A percentile compares a stretch with the other conserved stretches of the same genome.
Evolutionary conservation across 176 grass and related monocot genomes (phyloP).

Genomic region (Raddia guianensis): DNA sequence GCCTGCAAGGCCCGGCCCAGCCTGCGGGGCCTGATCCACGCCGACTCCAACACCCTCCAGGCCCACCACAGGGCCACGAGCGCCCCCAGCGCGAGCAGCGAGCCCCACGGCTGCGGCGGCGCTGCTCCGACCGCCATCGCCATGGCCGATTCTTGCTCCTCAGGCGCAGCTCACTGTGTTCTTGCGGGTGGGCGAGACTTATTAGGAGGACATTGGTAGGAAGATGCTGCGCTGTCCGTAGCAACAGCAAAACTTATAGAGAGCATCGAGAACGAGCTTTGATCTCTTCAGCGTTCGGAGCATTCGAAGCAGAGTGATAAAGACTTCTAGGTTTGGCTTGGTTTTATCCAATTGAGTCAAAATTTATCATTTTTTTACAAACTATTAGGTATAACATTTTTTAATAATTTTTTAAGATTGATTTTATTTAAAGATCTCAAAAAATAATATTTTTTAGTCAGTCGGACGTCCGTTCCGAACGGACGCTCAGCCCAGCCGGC

Average conservation of each 20-base stretch:
- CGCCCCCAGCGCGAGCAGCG: neutral
- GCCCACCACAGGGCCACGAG: neutral
- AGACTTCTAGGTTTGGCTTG: neutral
- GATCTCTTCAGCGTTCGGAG: neutral
- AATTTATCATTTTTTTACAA: too few species aligned
- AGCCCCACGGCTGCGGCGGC: neutral
- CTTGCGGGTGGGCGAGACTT: neutral
- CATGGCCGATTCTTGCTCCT: constrained; percentile 5
- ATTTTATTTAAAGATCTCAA: too few species aligned
- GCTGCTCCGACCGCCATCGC: constrained; percentile 10
- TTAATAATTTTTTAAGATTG: too few species aligned
- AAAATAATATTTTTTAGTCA: too few species aligned
- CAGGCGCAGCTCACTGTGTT: neutral
- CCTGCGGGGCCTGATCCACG: constrained; percentile 37
- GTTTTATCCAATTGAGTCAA: too few species aligned
- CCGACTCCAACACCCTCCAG: constrained; percentile 6
- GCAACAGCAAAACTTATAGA: neutral
- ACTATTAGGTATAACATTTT: too few species aligned
- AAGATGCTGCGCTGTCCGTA: neutral
- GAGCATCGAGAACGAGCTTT: neutral
- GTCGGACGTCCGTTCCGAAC: too few species aligned
- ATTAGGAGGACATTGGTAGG: neutral
- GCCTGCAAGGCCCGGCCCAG: constrained; percentile 31
- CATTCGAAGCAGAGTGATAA: neutral
- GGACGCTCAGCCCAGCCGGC: too few species aligned